Base-by-base conservation (phyloP, 129 eudicot species). In the Artemisia argyi region DNA sequence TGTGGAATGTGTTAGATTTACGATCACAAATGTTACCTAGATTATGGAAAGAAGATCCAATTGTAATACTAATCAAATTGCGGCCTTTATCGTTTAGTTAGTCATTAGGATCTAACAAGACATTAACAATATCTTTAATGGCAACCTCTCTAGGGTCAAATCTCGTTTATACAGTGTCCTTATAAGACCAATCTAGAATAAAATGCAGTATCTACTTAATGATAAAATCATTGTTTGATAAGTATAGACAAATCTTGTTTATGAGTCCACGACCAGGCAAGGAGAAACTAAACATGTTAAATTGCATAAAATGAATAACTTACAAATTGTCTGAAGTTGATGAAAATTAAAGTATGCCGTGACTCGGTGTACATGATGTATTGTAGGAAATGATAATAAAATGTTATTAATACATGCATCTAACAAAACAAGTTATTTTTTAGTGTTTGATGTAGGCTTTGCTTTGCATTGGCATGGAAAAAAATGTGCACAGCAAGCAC, bases 401-500 rank as follows among this genome's bases (percentile, higher is more conserved):
- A 61, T 61, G 19, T 61, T 28, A 10, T 8, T 61, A 62, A 8
- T 62, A 5, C 15, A 15, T n/a, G 20, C 18, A 15, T 6, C n/a
- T 35, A 14, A 39, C 67, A 3, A 4, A 18, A 44, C 8, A 50
- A 42, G 28, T 39, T 39, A 10, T 46, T 28, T 17, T 60, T 59
- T 68, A 26, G 80, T 76, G 39, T 67, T 47, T 54, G 46, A 57
- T 78, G 81, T 70, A 70, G 81, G 59, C 72, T 7, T 56, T 71
- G 72, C 51, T 71, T 77, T 9, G 26, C 57, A 22, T 77, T 77
- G 81, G 81, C 81, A 78, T 78, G 81, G 81, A 54, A 70, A 78
- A 72, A 46, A 20, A 56, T 48, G 81, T 70, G 77, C 74, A 66
- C 48, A 24, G 30, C 72, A 71, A 28, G 66, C 72, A 70, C 76